Evolutionary conservation across 345 rosid genomes (phyloP).

Genomic region (Ailanthus altissimus): DNA sequence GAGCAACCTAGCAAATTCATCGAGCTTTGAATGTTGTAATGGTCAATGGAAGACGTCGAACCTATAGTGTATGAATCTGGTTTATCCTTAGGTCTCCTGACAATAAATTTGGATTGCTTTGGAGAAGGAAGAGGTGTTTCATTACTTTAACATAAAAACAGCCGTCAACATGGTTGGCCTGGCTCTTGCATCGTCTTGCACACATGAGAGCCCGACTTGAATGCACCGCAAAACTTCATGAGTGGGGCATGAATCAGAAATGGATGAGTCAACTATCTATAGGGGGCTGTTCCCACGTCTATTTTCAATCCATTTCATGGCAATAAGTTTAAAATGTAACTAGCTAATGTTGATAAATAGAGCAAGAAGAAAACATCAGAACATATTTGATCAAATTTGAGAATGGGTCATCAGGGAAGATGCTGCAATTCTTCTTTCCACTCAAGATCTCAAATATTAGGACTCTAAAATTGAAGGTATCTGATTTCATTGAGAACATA

Average conservation of each 20-base stretch:
- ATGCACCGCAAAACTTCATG: not conserved
- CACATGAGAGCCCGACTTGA: constrained; percentile 21
- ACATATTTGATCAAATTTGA: not conserved
- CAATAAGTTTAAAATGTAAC: no score
- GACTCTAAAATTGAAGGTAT: constrained; percentile 12
- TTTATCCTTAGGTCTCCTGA: not conserved
- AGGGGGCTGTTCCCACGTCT: no score
- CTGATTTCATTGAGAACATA: not conserved
- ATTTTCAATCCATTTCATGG: no score
- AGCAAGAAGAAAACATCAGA: not conserved
- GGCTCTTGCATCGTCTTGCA: not conserved
- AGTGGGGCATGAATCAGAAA: not conserved
- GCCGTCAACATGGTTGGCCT: constrained; percentile 23
- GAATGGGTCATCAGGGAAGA: not conserved
- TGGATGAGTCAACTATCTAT: constrained; percentile 9
- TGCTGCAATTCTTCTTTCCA: not conserved
- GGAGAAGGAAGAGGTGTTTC: constrained; percentile 20
- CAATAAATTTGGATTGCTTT: not conserved
- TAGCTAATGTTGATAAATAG: no score
- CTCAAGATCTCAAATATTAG: not conserved
- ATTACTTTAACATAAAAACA: constrained; percentile 22
- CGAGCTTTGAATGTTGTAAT: no score
- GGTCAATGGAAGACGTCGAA: not conserved
- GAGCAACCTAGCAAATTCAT: no score
- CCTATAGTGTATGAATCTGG: not conserved